Conservation (phyloP, 768 basidiomycete species). For the Coprinellus aureogranulatus region DNA sequence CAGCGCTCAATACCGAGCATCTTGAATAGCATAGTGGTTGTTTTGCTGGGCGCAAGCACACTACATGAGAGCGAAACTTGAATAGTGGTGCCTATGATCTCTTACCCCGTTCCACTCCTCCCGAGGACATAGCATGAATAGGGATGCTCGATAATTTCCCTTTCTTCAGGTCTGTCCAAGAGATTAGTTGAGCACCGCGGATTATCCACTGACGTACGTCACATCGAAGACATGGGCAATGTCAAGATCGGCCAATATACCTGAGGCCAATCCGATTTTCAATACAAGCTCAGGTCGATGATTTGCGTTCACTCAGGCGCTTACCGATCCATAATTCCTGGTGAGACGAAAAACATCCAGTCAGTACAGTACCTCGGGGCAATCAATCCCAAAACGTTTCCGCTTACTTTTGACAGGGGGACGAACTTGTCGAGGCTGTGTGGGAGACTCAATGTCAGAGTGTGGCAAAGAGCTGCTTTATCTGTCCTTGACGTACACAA, state of each 20-base stretch:
- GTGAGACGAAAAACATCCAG: not conserved
- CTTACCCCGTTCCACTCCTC: conserved; percentile 70
- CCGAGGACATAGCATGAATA: conserved; percentile 64
- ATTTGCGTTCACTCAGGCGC: not conserved
- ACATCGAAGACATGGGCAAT: conserved; percentile 40
- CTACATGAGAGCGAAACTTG: not conserved
- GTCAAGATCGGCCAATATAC: conserved; percentile 52
- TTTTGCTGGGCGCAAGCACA: conserved; percentile 64
- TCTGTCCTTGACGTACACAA: conserved; percentile 41
- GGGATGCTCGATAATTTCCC: conserved; percentile 51
- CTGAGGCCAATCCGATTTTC: conserved; percentile 23
- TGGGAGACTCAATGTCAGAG: not conserved
- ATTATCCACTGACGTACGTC: conserved; percentile 28
- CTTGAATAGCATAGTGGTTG: conserved; percentile 70
- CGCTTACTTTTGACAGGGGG: conserved; percentile 34
- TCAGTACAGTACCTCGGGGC: not conserved
- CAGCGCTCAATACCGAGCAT: conserved; percentile 63
- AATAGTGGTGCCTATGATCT: not conserved
- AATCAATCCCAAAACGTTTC: not conserved
- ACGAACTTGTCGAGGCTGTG: conserved; percentile 43
- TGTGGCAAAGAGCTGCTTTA: conserved; percentile 1
- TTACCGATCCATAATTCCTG: conserved; percentile 21
- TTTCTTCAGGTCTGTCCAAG: conserved; percentile 38
- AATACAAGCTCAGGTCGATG: too few species aligned
- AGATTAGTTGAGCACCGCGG: not conserved